These are phyloP conservation scores for Coemansia asiatica DNA, from an alignment of 192 early-diverging fungal species.

Conservation along the genomic window DNA sequence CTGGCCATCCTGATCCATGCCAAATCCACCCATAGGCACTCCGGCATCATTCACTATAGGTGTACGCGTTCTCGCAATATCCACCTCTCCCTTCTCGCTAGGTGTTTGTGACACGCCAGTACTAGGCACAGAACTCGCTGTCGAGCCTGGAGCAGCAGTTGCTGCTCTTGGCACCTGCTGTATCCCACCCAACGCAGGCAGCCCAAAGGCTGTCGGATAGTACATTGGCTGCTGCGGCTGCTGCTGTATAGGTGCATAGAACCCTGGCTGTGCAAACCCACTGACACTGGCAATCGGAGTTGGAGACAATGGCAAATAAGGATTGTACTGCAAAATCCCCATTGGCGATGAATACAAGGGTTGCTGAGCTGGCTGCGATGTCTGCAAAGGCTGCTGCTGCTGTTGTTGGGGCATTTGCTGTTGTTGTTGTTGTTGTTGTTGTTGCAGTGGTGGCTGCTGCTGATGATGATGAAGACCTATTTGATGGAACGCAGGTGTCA, in stretches of 20 bases:
- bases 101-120: slow-evolving; percentile 5
- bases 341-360: slow-evolving; percentile 30
- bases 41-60: slow-evolving; percentile 40
- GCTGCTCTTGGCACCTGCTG: not conserved
- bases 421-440: slow-evolving; percentile 1
- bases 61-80: slow-evolving; percentile 14
- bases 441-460: not conserved
- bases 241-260: slow-evolving; percentile 29
- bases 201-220: slow-evolving; percentile 37
- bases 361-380: slow-evolving; percentile 21
- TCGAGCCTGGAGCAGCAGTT: not conserved
- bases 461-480: not conserved
- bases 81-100: slow-evolving; percentile 2
- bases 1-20: slow-evolving; percentile 46
- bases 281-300: slow-evolving; percentile 28
- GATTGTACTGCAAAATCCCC: slow-evolving; percentile 31
- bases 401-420: slow-evolving; percentile 16
- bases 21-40: slow-evolving; percentile 40
- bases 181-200: slow-evolving; percentile 21
- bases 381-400: slow-evolving; percentile 14
- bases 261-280: slow-evolving; percentile 40
- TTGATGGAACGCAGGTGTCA: not conserved
- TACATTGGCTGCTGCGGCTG: slow-evolving; percentile 31
- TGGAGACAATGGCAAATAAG: slow-evolving; percentile 41
- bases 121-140: not conserved